Evolutionary conservation across 306 rosid species (phyloP).

Genomic region (Betula pendula): DNA sequence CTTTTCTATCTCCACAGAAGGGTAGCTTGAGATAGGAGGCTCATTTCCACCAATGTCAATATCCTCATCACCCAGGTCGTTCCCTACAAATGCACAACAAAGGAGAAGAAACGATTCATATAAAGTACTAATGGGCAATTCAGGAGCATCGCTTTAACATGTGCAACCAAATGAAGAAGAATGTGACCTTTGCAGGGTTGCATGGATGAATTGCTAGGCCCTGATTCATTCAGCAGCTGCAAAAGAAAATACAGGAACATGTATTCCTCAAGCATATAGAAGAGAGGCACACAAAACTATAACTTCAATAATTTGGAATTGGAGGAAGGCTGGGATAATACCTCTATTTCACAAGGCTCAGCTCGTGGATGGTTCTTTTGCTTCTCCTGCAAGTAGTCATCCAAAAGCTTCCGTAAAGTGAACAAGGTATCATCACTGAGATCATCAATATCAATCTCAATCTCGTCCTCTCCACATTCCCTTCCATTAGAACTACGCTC

Average conservation of each 20-base stretch:
- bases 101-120: neutral
- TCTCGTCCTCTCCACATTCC: conserved; percentile 72
- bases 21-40: conserved; percentile 67
- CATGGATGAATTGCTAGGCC: conserved; percentile 82
- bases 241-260: conserved; percentile 31
- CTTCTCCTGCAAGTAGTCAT: conserved; percentile 60
- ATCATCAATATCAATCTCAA: conserved; percentile 82
- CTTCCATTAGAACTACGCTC: conserved; percentile 65
- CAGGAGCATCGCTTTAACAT: neutral
- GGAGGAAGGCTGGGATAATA: conserved; percentile 26
- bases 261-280: conserved; percentile 5
- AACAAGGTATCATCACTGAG: conserved; percentile 73
- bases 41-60: conserved; percentile 71
- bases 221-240: conserved; percentile 79
- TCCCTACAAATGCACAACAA: conserved; percentile 47
- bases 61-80: conserved; percentile 67
- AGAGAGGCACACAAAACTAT: neutral
- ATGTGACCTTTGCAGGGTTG: conserved; percentile 73
- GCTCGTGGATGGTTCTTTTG: conserved; percentile 44
- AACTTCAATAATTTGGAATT: neutral
- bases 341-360: conserved; percentile 80
- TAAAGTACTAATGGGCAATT: neutral
- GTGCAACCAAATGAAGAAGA: conserved; percentile 18
- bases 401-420: conserved; percentile 61
- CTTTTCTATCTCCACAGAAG: conserved; percentile 58